Evolutionary conservation across 148 eudicot genomes (phyloP), one percentile per base, ranked within the genome.

Genomic region (Camellia lanceoleosa): DNA sequence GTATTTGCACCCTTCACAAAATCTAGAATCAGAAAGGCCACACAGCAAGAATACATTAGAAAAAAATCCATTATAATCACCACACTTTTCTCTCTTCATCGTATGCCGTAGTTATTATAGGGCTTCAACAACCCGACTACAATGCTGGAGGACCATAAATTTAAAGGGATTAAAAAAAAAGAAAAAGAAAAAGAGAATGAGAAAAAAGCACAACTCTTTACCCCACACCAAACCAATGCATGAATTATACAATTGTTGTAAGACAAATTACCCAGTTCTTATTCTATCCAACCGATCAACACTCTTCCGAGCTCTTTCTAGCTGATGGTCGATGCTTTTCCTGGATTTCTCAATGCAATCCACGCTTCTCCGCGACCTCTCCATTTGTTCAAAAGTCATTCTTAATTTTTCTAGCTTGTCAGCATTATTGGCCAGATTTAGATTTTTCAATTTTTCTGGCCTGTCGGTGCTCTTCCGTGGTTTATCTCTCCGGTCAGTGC

Each of bases 281-380:
- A 85, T 49, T 83, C 92, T 86, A n/a, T 90, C 92, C 82, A 88
- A 71, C 68, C 83, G 84, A 71, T 91, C 92, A 3, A 91, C 89
- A 65, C 94, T 91, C 86, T 89, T 91, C 66, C 94, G 85, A 23
- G 54, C 94, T 78, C 83, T 88, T 54, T 89, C 91, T 51, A 89
- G 69, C 61, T 85, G 92, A 75, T 75, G 87, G 23, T 91, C 92
- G 16, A 91, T 77, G 69, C 84, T 89, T 63, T 84, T 91, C 77
- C 92, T 71, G 14, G 94, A 78, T 77, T 88, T 91, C 38, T 89
- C 92, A 62, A 82, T 84, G 87, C 86, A 84, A 76, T 89, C 92
- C 43, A 88, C 90, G 49, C 94, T 91, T 79, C 92, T 86, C 84
- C 91, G 77, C 20, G 94, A 89, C 83, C 92, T 85, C 59, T 89